Evolutionary conservation across 2,329 filamentous ascomycete species (phyloP).

Genomic region (Akanthomyces lecanii): DNA sequence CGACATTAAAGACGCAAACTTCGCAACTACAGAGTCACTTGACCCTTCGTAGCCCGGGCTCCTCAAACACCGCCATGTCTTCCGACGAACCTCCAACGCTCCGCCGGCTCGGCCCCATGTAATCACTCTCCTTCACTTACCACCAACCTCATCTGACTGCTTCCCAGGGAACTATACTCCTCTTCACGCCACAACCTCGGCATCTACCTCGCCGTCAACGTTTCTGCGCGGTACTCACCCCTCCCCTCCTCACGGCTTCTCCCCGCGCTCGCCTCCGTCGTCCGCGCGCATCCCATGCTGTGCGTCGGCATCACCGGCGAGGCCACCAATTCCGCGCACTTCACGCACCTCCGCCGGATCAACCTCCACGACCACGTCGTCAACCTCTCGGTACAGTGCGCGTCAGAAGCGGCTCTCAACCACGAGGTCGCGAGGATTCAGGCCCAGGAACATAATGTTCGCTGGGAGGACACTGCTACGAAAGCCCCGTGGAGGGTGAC

Average conservation of each 20-base stretch:
- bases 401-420: conserved; percentile 28
- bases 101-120: conserved; percentile 28
- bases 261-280: conserved; percentile 36
- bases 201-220: conserved; percentile 43
- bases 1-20: too few species aligned
- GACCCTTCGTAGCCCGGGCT: too few species aligned
- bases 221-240: conserved; percentile 40
- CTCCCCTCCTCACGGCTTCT: conserved; percentile 27
- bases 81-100: background rate
- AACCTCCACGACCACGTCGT: conserved; percentile 41
- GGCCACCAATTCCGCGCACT: conserved; percentile 39
- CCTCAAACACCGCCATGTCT: background rate
- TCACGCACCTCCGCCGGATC: conserved; percentile 40
- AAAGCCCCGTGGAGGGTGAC: conserved; percentile 46
- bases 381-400: conserved; percentile 27
- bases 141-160: conserved; percentile 11
- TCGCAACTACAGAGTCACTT: too few species aligned
- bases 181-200: conserved; percentile 44
- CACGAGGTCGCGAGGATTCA: conserved; percentile 30
- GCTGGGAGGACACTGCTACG: conserved; percentile 37
- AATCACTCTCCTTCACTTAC: conserved; percentile 2
- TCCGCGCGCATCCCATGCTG: conserved; percentile 43
- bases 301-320: conserved; percentile 45
- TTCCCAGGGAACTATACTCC: conserved; percentile 41
- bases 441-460: conserved; percentile 36